Conservation (phyloP, 2,329 filamentous ascomycete species). For the Pseudogymnoascus sp. region DNA sequence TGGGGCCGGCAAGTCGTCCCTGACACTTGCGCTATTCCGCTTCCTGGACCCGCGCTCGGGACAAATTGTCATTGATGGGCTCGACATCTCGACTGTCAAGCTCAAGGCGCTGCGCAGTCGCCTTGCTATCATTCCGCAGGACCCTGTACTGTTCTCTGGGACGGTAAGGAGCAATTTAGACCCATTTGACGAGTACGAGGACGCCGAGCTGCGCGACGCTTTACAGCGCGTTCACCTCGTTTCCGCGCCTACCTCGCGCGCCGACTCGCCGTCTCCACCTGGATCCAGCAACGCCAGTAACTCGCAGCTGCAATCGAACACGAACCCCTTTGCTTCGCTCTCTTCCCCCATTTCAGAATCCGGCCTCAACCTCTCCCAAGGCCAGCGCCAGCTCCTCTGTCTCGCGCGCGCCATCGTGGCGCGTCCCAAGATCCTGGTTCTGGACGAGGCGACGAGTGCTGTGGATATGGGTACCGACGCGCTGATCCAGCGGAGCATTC, state of each 20-base stretch:
- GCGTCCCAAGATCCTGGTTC: conserved; percentile 67
- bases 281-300: conserved; percentile 26
- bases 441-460: conserved; percentile 73
- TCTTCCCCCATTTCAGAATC: conserved; percentile 60
- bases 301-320: conserved; percentile 39
- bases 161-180: conserved; percentile 72
- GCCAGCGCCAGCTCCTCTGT: conserved; percentile 69
- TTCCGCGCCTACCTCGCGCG: conserved; percentile 14
- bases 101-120: conserved; percentile 65
- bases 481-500: conserved; percentile 66
- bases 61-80: conserved; percentile 61
- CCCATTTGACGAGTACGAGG: conserved; percentile 63
- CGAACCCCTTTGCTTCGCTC: conserved; percentile 59
- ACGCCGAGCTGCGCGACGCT: conserved; percentile 62
- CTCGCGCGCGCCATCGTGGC: conserved; percentile 66
- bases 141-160: conserved; percentile 75
- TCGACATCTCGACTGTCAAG: conserved; percentile 66
- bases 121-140: conserved; percentile 75
- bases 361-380: conserved; percentile 67
- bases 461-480: conserved; percentile 72
- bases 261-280: conserved; percentile 34
- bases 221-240: conserved; percentile 61
- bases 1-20: conserved; percentile 68
- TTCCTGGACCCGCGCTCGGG: conserved; percentile 65
- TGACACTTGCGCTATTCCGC: conserved; percentile 70